Evolutionary conservation across 2,329 filamentous ascomycete species (phyloP).

Genomic region (Cryphonectria parasitica): DNA sequence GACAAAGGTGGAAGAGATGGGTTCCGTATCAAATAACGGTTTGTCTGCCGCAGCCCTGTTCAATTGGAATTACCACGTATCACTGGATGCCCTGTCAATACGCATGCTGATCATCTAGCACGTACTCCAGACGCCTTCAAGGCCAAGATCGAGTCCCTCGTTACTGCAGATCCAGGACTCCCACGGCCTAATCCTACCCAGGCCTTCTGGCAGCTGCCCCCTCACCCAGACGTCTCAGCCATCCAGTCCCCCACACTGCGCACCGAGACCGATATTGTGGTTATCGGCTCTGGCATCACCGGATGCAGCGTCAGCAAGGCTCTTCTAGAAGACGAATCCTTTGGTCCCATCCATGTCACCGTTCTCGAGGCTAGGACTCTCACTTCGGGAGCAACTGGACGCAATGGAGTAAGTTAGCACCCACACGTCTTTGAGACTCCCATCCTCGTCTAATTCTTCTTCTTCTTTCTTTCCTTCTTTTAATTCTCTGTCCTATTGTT

Average conservation of each 20-base stretch:
- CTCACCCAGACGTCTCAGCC: conserved; percentile 9
- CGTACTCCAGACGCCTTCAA: background rate
- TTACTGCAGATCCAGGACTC: conserved; percentile 4
- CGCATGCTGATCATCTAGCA: background rate
- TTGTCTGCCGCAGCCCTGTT: background rate
- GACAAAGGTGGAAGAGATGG: background rate
- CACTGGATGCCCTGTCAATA: background rate
- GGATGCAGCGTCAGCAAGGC: conserved; percentile 44
- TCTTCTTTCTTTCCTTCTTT: too few relatives aligned
- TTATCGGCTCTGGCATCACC: conserved; percentile 61
- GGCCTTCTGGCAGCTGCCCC: conserved; percentile 10
- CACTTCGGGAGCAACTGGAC: conserved; percentile 1
- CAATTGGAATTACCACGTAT: background rate
- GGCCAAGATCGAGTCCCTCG: conserved; percentile 5
- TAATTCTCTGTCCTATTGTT: background rate
- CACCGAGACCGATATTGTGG: conserved; percentile 49
- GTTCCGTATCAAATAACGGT: background rate
- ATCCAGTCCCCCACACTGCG: conserved; percentile 42
- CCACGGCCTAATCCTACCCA: conserved; percentile 8
- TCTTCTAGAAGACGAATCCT: conserved; percentile 3
- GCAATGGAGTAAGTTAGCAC: conserved; percentile 1
- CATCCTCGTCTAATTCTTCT: too few relatives aligned
- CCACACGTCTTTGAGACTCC: too few relatives aligned
- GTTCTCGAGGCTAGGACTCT: conserved; percentile 4
- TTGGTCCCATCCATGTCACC: conserved; percentile 23